Conservation (phyloP, 768 basidiomycete genomes). For the Hygrophorus pudorinus region DNA sequence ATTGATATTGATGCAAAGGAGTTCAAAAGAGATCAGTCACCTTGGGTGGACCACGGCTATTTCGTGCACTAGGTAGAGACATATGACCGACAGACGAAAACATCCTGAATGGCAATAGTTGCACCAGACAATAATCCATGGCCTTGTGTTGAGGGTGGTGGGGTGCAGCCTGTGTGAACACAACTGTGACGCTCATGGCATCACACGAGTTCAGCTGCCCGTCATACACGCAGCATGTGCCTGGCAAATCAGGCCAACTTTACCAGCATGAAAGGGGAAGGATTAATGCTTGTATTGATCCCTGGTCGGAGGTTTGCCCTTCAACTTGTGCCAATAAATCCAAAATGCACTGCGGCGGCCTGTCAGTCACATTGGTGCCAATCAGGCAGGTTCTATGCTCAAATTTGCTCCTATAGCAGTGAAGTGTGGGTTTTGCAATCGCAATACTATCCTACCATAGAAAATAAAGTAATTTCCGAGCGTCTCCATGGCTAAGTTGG, state of each 20-base stretch:
- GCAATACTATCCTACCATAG: background rate
- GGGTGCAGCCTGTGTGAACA: slow-evolving; percentile 17
- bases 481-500: background rate
- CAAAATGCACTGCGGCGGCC: too few species aligned
- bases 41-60: slow-evolving; percentile 14
- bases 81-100: slow-evolving; percentile 15
- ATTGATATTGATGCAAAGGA: slow-evolving; percentile 4
- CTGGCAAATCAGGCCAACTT: slow-evolving; percentile 10
- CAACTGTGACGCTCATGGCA: slow-evolving; percentile 12
- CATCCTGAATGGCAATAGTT: slow-evolving; percentile 14
- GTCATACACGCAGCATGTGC: slow-evolving; percentile 28
- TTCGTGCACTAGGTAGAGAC: slow-evolving; percentile 12
- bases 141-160: slow-evolving; percentile 12
- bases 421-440: background rate
- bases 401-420: background rate
- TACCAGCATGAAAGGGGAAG: background rate
- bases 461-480: background rate
- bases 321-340: background rate
- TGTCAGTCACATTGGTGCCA: background rate
- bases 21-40: slow-evolving; percentile 9
- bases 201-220: slow-evolving; percentile 21
- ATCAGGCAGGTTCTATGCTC: background rate
- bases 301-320: background rate
- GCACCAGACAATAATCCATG: background rate
- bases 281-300: background rate